Evolutionary conservation across 345 rosid species (phyloP).

Genomic region (Durio zibethinus): DNA sequence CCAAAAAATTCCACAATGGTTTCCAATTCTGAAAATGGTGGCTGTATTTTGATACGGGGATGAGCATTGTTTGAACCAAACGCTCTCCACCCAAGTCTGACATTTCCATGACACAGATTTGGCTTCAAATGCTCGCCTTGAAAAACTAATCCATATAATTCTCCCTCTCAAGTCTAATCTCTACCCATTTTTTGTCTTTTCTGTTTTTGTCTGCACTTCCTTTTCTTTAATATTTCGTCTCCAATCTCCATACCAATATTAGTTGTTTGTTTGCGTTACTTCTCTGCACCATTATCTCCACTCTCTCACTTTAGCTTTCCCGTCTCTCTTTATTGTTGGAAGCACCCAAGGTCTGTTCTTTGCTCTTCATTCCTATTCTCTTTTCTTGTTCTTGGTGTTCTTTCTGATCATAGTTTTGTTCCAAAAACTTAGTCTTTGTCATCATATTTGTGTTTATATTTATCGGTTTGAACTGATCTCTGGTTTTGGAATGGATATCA

Average conservation of each 20-base stretch:
- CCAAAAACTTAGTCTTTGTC: neutral
- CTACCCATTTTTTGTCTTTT: neutral
- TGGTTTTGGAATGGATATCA: neutral
- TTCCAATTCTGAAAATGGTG: no score
- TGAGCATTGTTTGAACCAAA: no score
- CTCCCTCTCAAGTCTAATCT: neutral
- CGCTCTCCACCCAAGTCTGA: neutral
- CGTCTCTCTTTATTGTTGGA: neutral
- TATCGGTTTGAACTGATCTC: neutral
- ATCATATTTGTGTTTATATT: neutral
- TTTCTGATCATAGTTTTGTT: neutral
- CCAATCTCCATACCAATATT: neutral
- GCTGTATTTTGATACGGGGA: no score
- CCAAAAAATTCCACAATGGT: no score
- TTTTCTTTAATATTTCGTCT: neutral
- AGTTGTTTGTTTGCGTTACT: neutral
- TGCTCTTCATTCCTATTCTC: neutral
- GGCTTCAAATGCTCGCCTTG: conserved; percentile 1
- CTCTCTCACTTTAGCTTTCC: neutral
- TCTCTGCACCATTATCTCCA: neutral
- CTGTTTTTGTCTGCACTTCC: neutral
- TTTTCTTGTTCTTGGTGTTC: neutral
- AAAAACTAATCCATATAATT: neutral
- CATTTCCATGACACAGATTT: neutral
- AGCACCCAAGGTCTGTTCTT: neutral